These are phyloP conservation scores for Athelia psychrophila DNA, from an alignment of 1,284 basidiomycete genomes.

Conservation along the genomic window DNA sequence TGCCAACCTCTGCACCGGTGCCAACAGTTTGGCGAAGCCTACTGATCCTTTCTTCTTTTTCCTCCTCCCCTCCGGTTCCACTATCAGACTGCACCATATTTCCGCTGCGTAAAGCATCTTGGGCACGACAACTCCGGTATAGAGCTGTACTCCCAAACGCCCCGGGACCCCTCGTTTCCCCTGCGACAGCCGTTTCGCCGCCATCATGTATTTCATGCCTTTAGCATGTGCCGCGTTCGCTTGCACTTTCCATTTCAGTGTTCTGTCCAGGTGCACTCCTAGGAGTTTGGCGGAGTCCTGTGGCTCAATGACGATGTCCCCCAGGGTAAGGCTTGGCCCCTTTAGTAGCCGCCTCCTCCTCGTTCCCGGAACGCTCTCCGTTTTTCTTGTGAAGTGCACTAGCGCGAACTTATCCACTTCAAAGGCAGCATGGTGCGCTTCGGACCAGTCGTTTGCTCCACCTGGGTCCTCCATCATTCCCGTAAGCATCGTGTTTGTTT, in stretches of 20 bases:
- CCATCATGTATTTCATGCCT: conserved; percentile 18
- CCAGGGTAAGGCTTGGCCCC: background rate
- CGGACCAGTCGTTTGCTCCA: conserved; percentile 10
- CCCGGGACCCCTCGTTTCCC: conserved; percentile 17
- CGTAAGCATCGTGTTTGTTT: background rate
- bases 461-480: conserved; percentile 10
- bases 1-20: conserved; percentile 13
- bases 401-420: conserved; percentile 14
- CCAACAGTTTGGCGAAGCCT: conserved; percentile 4
- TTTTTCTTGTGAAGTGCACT: conserved; percentile 10
- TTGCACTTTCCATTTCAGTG: conserved; percentile 32
- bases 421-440: conserved; percentile 7
- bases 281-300: conserved; percentile 25
- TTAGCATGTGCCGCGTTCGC: conserved; percentile 22
- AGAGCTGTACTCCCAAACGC: conserved; percentile 18
- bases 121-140: conserved; percentile 24
- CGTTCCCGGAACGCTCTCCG: conserved; percentile 3
- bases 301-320: conserved; percentile 7
- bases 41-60: conserved; percentile 6
- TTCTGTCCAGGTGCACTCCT: conserved; percentile 31
- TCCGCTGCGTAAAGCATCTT: conserved; percentile 34
- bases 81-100: conserved; percentile 20
- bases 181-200: conserved; percentile 20
- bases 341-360: background rate
- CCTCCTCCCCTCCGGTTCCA: background rate